Conservation (phyloP, 2,329 filamentous ascomycete species). For the Penicillium sp. region DNA sequence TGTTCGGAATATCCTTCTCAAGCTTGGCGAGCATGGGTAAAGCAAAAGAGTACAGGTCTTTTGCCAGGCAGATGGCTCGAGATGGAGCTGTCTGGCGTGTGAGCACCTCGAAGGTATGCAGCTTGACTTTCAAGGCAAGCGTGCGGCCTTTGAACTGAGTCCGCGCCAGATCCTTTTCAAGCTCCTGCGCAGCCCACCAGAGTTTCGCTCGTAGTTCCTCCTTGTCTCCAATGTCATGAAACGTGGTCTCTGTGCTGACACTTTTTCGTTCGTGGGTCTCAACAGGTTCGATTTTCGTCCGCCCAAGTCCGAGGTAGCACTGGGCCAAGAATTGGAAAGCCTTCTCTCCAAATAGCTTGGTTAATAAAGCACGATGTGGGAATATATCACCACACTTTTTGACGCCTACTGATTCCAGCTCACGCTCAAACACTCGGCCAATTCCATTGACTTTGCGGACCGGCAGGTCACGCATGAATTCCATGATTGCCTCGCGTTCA, state of each 20-base stretch:
- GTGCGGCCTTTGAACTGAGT: slow-evolving; percentile 88
- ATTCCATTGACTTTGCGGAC: slow-evolving; percentile 92
- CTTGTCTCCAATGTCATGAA: slow-evolving; percentile 72
- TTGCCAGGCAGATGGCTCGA: slow-evolving; percentile 67
- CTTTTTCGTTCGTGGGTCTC: slow-evolving; percentile 91
- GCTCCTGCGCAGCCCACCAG: slow-evolving; percentile 73
- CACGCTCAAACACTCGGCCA: slow-evolving; percentile 88
- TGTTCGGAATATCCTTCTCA: slow-evolving; percentile 74
- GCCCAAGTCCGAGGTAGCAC: slow-evolving; percentile 80
- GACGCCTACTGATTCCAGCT: slow-evolving; percentile 82
- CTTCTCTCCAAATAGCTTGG: slow-evolving; percentile 84
- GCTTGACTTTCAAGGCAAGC: slow-evolving; percentile 84
- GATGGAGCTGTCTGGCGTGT: slow-evolving; percentile 77
- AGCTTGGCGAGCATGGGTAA: slow-evolving; percentile 81
- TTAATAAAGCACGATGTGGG: slow-evolving; percentile 67
- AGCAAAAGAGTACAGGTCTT: slow-evolving; percentile 79
- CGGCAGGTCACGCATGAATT: slow-evolving; percentile 79
- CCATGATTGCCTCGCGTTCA: slow-evolving; percentile 71
- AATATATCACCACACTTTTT: slow-evolving; percentile 89
- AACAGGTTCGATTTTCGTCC: slow-evolving; percentile 79
- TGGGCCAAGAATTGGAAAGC: slow-evolving; percentile 81
- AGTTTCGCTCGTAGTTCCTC: slow-evolving; percentile 72
- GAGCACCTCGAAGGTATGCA: slow-evolving; percentile 89
- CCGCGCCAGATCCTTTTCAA: slow-evolving; percentile 78
- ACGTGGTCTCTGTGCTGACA: slow-evolving; percentile 90